Percentiles rank a stretch among this genome's conserved stretches.
Conservation (phyloP, 768 basidiomycete genomes). For the Coprinellus micaceus region DNA sequence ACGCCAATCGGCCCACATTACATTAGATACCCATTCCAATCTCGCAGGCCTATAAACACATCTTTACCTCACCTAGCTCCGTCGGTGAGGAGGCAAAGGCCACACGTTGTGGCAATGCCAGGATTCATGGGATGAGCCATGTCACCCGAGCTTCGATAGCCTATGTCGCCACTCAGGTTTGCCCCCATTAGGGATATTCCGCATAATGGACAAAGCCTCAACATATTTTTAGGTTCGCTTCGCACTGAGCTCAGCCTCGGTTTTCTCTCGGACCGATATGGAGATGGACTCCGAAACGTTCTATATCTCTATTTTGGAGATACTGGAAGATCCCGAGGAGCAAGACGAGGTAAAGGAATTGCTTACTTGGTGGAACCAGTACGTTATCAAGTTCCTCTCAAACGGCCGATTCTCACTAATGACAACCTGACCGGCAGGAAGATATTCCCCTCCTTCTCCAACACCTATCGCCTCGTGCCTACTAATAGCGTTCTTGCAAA, state of each 20-base stretch:
- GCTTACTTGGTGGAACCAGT: neutral
- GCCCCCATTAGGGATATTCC: neutral
- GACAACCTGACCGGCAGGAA: neutral
- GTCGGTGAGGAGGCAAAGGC: neutral
- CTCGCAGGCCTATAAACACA: neutral
- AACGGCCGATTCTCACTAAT: neutral
- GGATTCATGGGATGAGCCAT: constrained; percentile 2
- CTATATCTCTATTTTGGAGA: neutral
- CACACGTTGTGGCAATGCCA: neutral
- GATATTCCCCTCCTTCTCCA: neutral
- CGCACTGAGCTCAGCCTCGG: neutral
- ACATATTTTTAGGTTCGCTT: neutral
- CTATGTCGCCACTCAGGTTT: constrained; percentile 2
- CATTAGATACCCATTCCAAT: neutral
- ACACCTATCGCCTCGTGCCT: neutral
- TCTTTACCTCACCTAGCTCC: constrained; percentile 5
- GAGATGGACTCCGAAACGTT: neutral
- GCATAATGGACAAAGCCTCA: neutral
- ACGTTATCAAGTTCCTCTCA: neutral
- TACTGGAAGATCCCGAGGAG: constrained; percentile 1
- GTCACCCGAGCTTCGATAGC: neutral
- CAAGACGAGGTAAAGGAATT: neutral
- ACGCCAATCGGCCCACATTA: too few species aligned
- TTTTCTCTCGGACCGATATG: neutral
- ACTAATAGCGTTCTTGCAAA: neutral